Conservation (phyloP, 345 rosid genomes). For the Citrus trifoliata region DNA sequence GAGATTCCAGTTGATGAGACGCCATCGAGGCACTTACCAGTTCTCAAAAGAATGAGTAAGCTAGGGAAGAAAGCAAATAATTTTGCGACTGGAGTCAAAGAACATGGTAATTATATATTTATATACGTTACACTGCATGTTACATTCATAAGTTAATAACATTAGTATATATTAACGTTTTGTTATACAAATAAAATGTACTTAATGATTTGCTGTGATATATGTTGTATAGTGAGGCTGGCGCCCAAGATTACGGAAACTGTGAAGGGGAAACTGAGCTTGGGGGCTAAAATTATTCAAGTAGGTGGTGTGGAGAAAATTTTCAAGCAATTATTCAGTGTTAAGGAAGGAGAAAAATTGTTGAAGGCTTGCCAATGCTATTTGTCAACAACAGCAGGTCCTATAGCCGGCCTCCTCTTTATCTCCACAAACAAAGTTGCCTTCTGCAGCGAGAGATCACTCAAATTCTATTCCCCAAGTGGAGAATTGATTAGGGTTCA, state of each 20-base stretch:
- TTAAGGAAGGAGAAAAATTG: slow-evolving; percentile 39
- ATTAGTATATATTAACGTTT: too few relatives aligned
- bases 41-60: slow-evolving; percentile 41
- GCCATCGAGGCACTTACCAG: slow-evolving; percentile 18
- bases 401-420: slow-evolving; percentile 49
- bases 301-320: slow-evolving; percentile 43
- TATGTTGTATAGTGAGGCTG: slow-evolving; percentile 30
- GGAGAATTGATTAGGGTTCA: slow-evolving; percentile 32
- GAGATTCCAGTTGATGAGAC: slow-evolving; percentile 24
- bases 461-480: slow-evolving; percentile 27
- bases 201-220: not conserved
- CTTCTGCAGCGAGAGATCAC: slow-evolving; percentile 50
- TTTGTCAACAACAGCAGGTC: slow-evolving; percentile 49
- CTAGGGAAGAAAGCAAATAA: slow-evolving; percentile 45
- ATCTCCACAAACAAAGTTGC: slow-evolving; percentile 38
- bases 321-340: slow-evolving; percentile 38
- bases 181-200: not conserved
- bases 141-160: too few relatives aligned
- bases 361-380: slow-evolving; percentile 45
- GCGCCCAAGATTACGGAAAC: slow-evolving; percentile 40
- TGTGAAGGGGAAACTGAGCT: slow-evolving; percentile 42
- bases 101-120: slow-evolving; percentile 39
- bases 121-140: not conserved
- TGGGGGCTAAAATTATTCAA: slow-evolving; percentile 42
- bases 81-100: slow-evolving; percentile 44